These are phyloP conservation scores for Zancudomyces culisetae DNA, from an alignment of 371 early-diverging fungal genomes.

Conservation along the genomic window DNA sequence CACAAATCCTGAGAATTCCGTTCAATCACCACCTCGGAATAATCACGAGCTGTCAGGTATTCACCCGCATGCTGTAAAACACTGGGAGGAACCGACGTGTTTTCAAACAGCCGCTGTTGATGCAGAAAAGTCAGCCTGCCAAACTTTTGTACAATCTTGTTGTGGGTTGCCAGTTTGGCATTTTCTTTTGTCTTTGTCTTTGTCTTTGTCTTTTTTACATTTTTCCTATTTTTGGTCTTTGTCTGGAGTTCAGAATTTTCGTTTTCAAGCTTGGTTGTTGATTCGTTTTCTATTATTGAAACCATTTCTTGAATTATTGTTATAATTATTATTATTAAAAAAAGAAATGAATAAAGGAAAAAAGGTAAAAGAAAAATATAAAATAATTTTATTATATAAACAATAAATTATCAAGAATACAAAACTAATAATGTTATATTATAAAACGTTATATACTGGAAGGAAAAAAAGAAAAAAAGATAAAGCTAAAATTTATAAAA, in stretches of 20 bases:
- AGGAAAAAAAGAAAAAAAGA: no score
- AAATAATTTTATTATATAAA: no score
- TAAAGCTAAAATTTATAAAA: no score
- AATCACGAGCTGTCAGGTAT: neutral
- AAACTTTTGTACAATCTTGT: slow-evolving; percentile 1
- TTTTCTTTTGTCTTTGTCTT: neutral
- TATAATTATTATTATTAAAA: no score
- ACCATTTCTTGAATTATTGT: no score
- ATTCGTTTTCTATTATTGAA: no score
- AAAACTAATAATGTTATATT: no score
- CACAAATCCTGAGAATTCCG: slow-evolving; percentile 1
- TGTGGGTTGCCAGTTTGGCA: neutral
- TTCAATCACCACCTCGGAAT: slow-evolving; percentile 1
- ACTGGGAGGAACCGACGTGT: no score
- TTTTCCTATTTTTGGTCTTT: neutral
- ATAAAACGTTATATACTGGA: no score
- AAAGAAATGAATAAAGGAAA: no score
- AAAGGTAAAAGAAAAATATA: no score
- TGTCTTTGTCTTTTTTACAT: neutral
- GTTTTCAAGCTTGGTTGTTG: neutral
- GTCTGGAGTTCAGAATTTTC: neutral
- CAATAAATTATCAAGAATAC: no score
- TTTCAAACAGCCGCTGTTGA: slow-evolving; percentile 1
- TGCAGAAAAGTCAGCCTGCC: neutral
- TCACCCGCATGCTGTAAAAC: neutral